Evolutionary conservation across 768 basidiomycete species (phyloP).

Genomic region (Amanita exitialis): DNA sequence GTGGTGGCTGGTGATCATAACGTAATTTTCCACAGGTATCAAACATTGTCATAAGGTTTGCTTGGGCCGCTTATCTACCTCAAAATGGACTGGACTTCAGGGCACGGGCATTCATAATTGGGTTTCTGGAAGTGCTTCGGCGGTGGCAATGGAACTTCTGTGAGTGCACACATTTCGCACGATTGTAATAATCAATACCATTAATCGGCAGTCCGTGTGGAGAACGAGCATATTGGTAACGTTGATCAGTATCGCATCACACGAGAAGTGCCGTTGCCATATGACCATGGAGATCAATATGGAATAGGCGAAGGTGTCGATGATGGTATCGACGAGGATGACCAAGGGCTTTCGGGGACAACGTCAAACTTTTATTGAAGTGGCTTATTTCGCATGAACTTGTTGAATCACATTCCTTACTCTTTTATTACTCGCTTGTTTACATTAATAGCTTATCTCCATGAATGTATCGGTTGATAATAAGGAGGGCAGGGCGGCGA

Average conservation of each 20-base stretch:
- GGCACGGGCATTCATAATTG: slow-evolving; percentile 58
- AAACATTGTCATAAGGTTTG: slow-evolving; percentile 70
- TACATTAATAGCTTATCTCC: no score
- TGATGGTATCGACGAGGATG: slow-evolving; percentile 4
- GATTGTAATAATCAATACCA: neutral
- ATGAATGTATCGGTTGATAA: neutral
- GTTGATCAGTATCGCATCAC: slow-evolving; percentile 88
- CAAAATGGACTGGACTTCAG: slow-evolving; percentile 32
- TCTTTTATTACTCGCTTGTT: no score
- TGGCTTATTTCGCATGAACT: neutral
- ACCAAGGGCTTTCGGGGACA: neutral
- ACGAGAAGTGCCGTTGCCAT: slow-evolving; percentile 78
- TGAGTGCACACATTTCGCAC: slow-evolving; percentile 24
- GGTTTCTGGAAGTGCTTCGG: slow-evolving; percentile 65
- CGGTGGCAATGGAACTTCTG: slow-evolving; percentile 92
- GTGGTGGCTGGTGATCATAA: neutral
- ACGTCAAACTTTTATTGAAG: neutral
- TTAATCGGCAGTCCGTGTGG: slow-evolving; percentile 51
- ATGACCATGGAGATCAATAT: slow-evolving; percentile 44
- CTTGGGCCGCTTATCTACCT: slow-evolving; percentile 77
- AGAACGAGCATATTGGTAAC: slow-evolving; percentile 91
- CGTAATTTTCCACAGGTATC: slow-evolving; percentile 36
- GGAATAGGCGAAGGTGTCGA: slow-evolving; percentile 36
- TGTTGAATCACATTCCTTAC: no score
- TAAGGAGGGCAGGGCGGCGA: neutral